Evolutionary conservation across 805 yeast genomes (phyloP).

Genomic region (Candida maris): DNA sequence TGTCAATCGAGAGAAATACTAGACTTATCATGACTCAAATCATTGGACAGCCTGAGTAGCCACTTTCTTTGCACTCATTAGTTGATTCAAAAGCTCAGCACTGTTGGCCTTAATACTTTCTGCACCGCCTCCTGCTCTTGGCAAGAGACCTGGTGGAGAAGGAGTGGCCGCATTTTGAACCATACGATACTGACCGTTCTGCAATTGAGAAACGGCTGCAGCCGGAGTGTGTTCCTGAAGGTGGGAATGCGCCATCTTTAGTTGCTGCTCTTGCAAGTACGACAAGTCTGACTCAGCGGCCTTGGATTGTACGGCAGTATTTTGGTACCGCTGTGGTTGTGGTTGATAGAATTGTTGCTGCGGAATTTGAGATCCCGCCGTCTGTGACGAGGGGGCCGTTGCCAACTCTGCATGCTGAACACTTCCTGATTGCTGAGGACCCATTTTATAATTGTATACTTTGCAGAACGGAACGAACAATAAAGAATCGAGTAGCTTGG

Average conservation of each 20-base stretch:
- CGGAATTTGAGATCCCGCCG: slow-evolving; percentile 24
- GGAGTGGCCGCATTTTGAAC: slow-evolving; percentile 46
- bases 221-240: too few species aligned
- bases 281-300: too few species aligned
- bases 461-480: slow-evolving; percentile 32
- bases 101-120: slow-evolving; percentile 23
- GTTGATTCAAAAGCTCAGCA: slow-evolving; percentile 76
- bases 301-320: slow-evolving; percentile 21
- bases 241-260: slow-evolving; percentile 15
- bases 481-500: slow-evolving; percentile 29
- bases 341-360: slow-evolving; percentile 31
- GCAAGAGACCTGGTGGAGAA: slow-evolving; percentile 72
- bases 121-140: slow-evolving; percentile 11
- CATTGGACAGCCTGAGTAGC: slow-evolving; percentile 11
- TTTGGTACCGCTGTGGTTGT: slow-evolving; percentile 26
- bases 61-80: slow-evolving; percentile 68
- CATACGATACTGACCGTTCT: slow-evolving; percentile 13
- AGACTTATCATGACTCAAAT: background rate
- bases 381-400: slow-evolving; percentile 18
- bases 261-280: slow-evolving; percentile 31
- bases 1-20: slow-evolving; percentile 19
- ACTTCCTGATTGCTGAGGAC: slow-evolving; percentile 4
- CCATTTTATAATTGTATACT: slow-evolving; percentile 26
- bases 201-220: too few species aligned
- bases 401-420: slow-evolving; percentile 4